phyloP scores from a whole-genome alignment of 2,329 filamentous ascomycete genomes.

The Hypoxylon sp. region DNA sequence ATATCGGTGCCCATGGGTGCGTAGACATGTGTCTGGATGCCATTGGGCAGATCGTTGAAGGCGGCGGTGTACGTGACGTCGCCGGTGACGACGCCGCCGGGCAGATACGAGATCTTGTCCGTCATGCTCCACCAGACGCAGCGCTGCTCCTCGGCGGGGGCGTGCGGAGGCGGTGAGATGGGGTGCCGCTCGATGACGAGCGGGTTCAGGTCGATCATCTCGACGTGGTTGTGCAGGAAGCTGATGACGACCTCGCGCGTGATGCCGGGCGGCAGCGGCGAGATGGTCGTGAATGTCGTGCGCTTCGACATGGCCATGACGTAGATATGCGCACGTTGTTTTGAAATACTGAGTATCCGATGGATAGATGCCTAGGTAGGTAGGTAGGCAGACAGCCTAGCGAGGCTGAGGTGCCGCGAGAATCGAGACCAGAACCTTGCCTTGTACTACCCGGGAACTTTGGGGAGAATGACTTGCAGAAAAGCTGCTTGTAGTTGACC shows the following conservation, averaged over 20 bases:
- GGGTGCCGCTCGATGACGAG: constrained; percentile 80
- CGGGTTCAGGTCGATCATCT: constrained; percentile 92
- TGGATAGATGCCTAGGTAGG: neutral
- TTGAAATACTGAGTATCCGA: neutral
- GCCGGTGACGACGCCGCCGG: constrained; percentile 73
- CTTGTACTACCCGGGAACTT: neutral
- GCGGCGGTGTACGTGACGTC: constrained; percentile 84
- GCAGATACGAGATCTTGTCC: constrained; percentile 82
- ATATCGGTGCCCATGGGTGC: constrained; percentile 87
- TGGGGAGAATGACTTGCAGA: constrained; percentile 24
- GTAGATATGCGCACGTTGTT: neutral
- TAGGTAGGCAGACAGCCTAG: neutral
- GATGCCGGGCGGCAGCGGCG: constrained; percentile 79
- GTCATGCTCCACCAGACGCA: constrained; percentile 85
- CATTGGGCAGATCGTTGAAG: constrained; percentile 80
- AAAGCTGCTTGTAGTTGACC: constrained; percentile 19
- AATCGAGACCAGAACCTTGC: constrained; percentile 8
- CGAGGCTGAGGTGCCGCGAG: constrained; percentile 17
- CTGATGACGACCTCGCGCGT: constrained; percentile 78
- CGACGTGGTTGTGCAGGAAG: constrained; percentile 82
- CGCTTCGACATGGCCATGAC: constrained; percentile 75
- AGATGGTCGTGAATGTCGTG: constrained; percentile 82
- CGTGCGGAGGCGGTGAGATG: constrained; percentile 76
- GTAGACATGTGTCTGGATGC: constrained; percentile 86
- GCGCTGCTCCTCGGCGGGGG: constrained; percentile 77